Base-by-base conservation (phyloP, 2,329 filamentous ascomycete genomes). In the Verticillium longisporum region DNA sequence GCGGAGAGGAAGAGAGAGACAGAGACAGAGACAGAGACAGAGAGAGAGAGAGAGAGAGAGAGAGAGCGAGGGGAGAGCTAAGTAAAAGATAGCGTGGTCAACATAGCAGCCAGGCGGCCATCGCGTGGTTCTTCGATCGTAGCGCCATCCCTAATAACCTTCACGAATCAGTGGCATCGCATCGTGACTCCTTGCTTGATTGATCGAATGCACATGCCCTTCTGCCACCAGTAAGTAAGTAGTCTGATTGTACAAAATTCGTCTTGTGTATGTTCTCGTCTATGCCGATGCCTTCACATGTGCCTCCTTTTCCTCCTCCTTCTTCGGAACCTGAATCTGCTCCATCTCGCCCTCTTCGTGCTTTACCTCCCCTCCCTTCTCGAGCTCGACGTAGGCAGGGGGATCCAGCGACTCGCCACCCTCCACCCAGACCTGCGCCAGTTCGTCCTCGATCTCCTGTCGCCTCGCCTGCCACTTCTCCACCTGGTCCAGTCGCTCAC, bases 401-500 rank as follows among this genome's bases (percentile, higher is more conserved):
- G 80, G 77, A 15, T 75, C 75, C 55, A 84, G 69, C 26, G 73
- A 70, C 36, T 81, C 81, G 31, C 77, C 81, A 54, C 79, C 75
- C 56, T 84, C 82, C 3, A 82, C 82, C 84, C 83, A 86, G 45
- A 87, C 84, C 65, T 81, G 77, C 32, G 80, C 86, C 62, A 99
- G 78, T 77, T 99, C 94, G 54, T 77, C 76, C 69, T 98, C 92
- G 68, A 99, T 96, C 73, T 92, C 90, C 58, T 86, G 82, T 38
- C 87, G 85, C 58, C 95, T 83, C 66, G 78, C 77, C 79, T 94
- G 92, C 92, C 92, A 96, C 68, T 87, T 83, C 60, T 94, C 89
- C 0, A 98, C 94, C 74, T 91, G 88, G 11, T 86, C 83, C 7
- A 99, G 78, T 31, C 89, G 83, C 72, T 94, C 91, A 34, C 88